Base-by-base conservation (phyloP, 441 rosid genomes). In the Eutrema salsugineum region DNA sequence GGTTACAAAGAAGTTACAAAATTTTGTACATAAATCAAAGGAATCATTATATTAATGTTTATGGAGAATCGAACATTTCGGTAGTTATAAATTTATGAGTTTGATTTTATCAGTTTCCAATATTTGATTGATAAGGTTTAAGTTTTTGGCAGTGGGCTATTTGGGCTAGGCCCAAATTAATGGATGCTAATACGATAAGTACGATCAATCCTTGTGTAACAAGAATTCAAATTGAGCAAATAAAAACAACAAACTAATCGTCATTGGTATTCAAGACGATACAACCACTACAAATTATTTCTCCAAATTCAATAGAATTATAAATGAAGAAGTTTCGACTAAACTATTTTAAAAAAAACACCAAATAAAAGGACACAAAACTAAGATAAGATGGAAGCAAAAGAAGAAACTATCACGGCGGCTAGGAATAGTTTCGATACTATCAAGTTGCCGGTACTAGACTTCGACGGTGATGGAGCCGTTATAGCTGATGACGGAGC, bases 401-500 rank as follows among this genome's bases (percentile, higher is more conserved):
- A 61, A 50, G 75, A 70, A 50, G 61, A 50, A 39, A 50, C 15
- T 3, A 50, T 50, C 33, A 30, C 10, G 58, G 8, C 40, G 0
- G 22, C 20, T 28, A 50, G 4, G 24, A 61, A 40, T 11, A 28
- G 16, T 50, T 40, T 70, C 1, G 75, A 50, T 14, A 11, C 14
- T 5, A 17, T 40, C 36, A 50, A 9, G 4, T 30, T 70, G 11
- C 11, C 35, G 8, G 43, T 2, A 28, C 36, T 27, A 30, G 61
- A 70, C 30, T 16, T 19, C 17, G 68, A 40, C 7, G 75, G 75
- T 32, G 74, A 8, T 0, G 50, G 73, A 7, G 73, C 62, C 43
- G 19, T 19, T 38, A 36, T 15, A 1, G 47, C 3, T 0, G 66
- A 66, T 27, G 74, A 48, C 4, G 40, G 33, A 70, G 42, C 46